Evolutionary conservation across 2,329 filamentous ascomycete species (phyloP).

Genomic region (Fusarium nematophilum): DNA sequence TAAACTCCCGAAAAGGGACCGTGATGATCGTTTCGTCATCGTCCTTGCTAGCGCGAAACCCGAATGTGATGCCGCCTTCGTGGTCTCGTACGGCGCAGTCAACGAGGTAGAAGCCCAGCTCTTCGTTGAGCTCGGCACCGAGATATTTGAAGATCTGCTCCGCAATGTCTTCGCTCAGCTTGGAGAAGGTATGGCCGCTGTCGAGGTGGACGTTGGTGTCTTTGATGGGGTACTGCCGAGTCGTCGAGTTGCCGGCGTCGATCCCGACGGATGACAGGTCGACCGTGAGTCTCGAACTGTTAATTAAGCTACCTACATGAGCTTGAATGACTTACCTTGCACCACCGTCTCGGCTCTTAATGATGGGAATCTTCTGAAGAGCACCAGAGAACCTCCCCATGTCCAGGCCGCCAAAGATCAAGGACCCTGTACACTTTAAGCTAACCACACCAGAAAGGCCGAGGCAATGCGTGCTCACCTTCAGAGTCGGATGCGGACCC

Average conservation of each 20-base stretch:
- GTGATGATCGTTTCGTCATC: background rate
- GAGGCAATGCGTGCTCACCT: too few relatives aligned
- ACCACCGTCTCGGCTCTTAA: constrained; percentile 46
- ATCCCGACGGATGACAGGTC: constrained; percentile 47
- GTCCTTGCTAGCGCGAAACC: background rate
- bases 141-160: background rate
- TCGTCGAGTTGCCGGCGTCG: constrained; percentile 43
- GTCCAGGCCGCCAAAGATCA: constrained; percentile 65
- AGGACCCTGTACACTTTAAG: constrained; percentile 33
- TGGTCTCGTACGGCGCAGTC: background rate
- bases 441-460: too few relatives aligned
- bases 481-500: constrained; percentile 22
- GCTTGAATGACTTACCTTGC: constrained; percentile 18
- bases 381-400: constrained; percentile 61
- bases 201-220: constrained; percentile 63
- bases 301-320: too few relatives aligned
- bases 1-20: constrained; percentile 5
- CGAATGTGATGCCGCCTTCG: background rate
- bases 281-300: constrained; percentile 53
- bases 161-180: constrained; percentile 61
- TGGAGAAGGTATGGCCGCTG: constrained; percentile 72
- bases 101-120: constrained; percentile 52
- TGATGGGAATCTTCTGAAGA: constrained; percentile 63
- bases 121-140: constrained; percentile 53
- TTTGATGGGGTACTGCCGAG: constrained; percentile 56